Evolutionary conservation across 352 stramenopile species (phyloP).

Genomic region (Achlya hypogyna): DNA sequence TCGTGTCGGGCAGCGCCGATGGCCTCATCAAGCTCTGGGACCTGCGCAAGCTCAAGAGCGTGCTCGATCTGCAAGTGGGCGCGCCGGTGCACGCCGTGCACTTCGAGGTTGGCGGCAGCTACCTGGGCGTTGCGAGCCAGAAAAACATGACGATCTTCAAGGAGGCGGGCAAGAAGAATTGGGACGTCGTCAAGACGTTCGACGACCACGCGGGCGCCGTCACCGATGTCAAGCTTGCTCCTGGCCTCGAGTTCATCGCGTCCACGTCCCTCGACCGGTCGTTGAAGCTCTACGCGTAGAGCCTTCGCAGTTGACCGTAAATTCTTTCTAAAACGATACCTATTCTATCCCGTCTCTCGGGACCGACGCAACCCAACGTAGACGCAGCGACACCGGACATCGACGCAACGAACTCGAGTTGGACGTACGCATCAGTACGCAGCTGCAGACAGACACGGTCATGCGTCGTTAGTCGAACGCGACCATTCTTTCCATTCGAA

Average conservation of each 20-base stretch:
- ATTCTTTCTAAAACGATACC: too few relatives aligned
- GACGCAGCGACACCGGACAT: too few relatives aligned
- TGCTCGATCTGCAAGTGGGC: slow-evolving; percentile 52
- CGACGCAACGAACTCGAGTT: too few relatives aligned
- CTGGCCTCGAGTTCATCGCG: slow-evolving; percentile 51
- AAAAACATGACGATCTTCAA: slow-evolving; percentile 42
- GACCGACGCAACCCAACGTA: too few relatives aligned
- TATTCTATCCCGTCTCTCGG: too few relatives aligned
- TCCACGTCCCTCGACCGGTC: slow-evolving; percentile 66
- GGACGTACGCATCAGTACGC: too few relatives aligned
- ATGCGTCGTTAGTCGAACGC: too few relatives aligned
- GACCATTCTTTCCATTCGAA: too few relatives aligned
- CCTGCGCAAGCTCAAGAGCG: slow-evolving; percentile 84
- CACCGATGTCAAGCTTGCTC: slow-evolving; percentile 47
- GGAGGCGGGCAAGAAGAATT: slow-evolving; percentile 54
- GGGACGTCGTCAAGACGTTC: slow-evolving; percentile 50
- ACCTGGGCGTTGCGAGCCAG: slow-evolving; percentile 42
- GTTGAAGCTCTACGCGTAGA: slow-evolving; percentile 71
- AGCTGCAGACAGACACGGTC: too few relatives aligned
- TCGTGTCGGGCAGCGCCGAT: slow-evolving; percentile 75
- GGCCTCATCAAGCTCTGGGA: slow-evolving; percentile 89
- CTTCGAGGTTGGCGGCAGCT: slow-evolving; percentile 53
- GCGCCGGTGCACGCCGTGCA: slow-evolving; percentile 38
- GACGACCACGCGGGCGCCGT: slow-evolving; percentile 59
- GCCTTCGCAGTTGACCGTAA: too few relatives aligned